These are phyloP conservation scores for Leccinum imitatum DNA, from an alignment of 768 basidiomycete species.

Conservation along the genomic window DNA sequence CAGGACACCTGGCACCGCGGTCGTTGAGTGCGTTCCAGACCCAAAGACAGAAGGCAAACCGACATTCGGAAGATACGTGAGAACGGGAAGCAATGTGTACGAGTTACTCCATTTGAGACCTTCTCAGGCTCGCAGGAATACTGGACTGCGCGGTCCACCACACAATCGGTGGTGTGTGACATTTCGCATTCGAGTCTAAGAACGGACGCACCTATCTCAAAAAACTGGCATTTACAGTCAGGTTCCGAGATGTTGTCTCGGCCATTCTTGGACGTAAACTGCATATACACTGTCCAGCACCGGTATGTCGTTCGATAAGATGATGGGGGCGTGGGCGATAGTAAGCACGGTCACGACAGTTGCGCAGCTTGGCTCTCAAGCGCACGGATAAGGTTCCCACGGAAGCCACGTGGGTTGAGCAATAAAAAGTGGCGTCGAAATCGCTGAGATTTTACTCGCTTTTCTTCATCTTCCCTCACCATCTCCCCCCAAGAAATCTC, in stretches of 20 bases:
- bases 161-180: constrained; percentile 7
- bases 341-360: not conserved
- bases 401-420: constrained; percentile 27
- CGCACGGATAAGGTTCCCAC: constrained; percentile 24
- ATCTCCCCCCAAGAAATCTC: constrained; percentile 13
- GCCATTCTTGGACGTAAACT: constrained; percentile 7
- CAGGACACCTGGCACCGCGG: constrained; percentile 53
- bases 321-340: not conserved
- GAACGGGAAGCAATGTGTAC: constrained; percentile 66
- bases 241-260: not conserved
- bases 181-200: not conserved
- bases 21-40: constrained; percentile 7
- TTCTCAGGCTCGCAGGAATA: constrained; percentile 55
- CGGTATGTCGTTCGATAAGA: not conserved
- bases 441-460: constrained; percentile 15
- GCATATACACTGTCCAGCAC: not conserved
- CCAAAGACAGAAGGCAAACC: constrained; percentile 25
- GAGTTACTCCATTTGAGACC: constrained; percentile 20
- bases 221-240: constrained; percentile 50
- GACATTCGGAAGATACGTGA: constrained; percentile 75
- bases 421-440: constrained; percentile 29
- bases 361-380: constrained; percentile 14
- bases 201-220: constrained; percentile 49
- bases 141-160: constrained; percentile 42
- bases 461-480: constrained; percentile 29